phyloP scores from a whole-genome alignment of 2,329 filamentous ascomycete genomes.

The Leptographium wingfieldii region DNA sequence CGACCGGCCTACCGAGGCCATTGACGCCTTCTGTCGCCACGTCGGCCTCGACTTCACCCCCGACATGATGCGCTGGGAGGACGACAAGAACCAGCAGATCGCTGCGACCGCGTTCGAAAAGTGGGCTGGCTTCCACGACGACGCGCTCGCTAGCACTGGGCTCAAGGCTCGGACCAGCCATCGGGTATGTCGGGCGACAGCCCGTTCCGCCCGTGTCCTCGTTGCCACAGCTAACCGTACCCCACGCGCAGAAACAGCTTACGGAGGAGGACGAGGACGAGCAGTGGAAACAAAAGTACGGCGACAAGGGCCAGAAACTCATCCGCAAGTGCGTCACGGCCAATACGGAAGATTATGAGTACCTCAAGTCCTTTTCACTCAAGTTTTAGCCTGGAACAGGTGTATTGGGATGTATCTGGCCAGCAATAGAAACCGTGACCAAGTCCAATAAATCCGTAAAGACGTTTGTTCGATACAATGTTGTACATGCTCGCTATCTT shows the following conservation, averaged over 20 bases:
- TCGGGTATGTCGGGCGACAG: constrained; percentile 30
- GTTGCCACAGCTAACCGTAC: neutral
- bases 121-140: constrained; percentile 94
- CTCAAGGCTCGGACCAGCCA: constrained; percentile 58
- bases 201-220: neutral
- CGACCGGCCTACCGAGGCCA: constrained; percentile 64
- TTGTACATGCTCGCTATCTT: neutral
- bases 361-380: constrained; percentile 66
- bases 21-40: constrained; percentile 68
- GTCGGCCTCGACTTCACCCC: constrained; percentile 65
- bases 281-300: constrained; percentile 65
- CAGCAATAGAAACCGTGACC: neutral
- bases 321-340: constrained; percentile 60
- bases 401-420: neutral
- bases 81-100: constrained; percentile 54
- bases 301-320: constrained; percentile 53
- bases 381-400: constrained; percentile 29
- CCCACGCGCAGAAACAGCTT: constrained; percentile 40
- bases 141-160: constrained; percentile 72
- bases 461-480: neutral
- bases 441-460: neutral
- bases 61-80: constrained; percentile 76
- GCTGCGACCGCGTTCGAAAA: constrained; percentile 79
- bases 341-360: constrained; percentile 66
- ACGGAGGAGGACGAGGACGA: constrained; percentile 53